Percentiles rank a stretch among this genome's conserved stretches.
These are phyloP conservation scores for Diaporthe amygdali DNA, from an alignment of 2,329 filamentous ascomycete genomes.

Conservation along the genomic window DNA sequence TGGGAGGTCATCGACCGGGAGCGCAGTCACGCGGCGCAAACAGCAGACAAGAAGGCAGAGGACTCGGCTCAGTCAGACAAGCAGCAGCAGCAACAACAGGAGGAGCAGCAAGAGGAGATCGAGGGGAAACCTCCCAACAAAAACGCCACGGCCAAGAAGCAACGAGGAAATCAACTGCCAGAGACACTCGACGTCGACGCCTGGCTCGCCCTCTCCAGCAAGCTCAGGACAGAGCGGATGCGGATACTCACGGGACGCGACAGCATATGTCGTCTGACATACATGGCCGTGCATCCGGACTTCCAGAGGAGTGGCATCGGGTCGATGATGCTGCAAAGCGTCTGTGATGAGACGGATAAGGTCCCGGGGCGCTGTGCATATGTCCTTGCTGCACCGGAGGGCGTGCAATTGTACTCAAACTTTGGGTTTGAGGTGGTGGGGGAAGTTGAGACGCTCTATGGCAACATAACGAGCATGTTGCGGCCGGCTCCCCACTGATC, in stretches of 20 bases:
- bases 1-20: background rate
- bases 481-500: background rate
- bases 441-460: background rate
- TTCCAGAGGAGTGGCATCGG: background rate
- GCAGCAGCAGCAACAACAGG: background rate
- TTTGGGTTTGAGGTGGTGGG: background rate
- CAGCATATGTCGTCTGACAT: background rate
- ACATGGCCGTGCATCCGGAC: background rate
- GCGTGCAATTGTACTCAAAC: background rate
- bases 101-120: background rate
- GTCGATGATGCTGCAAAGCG: background rate
- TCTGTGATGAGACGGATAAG: background rate
- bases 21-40: background rate
- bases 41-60: background rate
- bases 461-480: background rate
- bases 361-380: background rate
- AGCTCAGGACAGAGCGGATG: background rate
- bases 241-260: background rate
- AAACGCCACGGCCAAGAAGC: background rate
- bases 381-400: background rate
- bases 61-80: background rate
- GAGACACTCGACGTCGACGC: background rate
- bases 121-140: background rate
- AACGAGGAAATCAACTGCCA: background rate
- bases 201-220: background rate